A percentile compares a stretch with the other conserved stretches of the same genome.
Evolutionary conservation across 169 alveolate genomes (phyloP).

Genomic region (Eimeria falciformis): DNA sequence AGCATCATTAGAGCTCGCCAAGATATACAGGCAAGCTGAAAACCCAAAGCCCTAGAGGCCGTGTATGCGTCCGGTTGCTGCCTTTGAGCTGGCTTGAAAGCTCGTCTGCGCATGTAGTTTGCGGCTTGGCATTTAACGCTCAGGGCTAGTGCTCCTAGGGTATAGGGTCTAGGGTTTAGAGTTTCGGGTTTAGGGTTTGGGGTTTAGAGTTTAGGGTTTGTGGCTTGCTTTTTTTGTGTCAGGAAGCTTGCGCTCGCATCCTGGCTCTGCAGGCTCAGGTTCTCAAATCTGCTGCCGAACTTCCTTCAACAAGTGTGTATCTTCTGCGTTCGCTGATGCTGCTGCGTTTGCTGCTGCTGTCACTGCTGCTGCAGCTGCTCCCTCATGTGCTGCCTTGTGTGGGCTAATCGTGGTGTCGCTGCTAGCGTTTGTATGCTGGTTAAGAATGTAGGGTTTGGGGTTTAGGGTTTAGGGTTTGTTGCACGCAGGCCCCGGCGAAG

Average conservation of each 20-base stretch:
- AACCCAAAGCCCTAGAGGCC: too few species aligned
- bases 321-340: background rate
- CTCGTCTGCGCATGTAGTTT: background rate
- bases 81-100: background rate
- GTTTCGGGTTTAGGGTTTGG: too few species aligned
- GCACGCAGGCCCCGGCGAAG: background rate
- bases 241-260: background rate
- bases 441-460: background rate
- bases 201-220: too few species aligned
- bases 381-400: background rate
- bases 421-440: conserved; percentile 20
- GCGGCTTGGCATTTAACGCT: too few species aligned
- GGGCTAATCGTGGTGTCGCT: background rate
- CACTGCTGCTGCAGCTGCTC: background rate
- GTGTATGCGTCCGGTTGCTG: background rate
- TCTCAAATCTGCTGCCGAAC: background rate
- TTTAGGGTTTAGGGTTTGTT: background rate
- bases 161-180: too few species aligned
- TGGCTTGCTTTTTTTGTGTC: background rate
- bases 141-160: too few species aligned
- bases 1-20: conserved; percentile 41
- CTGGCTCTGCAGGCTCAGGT: background rate
- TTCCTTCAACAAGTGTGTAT: background rate
- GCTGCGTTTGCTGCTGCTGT: conserved; percentile 14
- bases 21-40: conserved; percentile 22